phyloP scores from a whole-genome alignment of 306 rosid genomes.

The Sphenostylis stenocarpa region DNA sequence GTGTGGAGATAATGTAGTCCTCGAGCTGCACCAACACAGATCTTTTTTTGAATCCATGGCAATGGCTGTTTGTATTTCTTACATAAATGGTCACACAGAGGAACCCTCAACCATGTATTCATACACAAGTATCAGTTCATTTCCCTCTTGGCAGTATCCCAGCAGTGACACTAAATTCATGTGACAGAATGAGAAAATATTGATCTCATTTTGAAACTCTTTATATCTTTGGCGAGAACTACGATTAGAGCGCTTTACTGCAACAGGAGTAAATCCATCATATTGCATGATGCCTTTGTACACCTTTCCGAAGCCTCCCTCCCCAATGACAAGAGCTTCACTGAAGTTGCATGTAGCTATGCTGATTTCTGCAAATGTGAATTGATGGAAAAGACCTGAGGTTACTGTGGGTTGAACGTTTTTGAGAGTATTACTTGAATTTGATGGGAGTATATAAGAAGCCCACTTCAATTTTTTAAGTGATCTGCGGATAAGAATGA shows the following conservation, averaged over 20 bases:
- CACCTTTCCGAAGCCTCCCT: conserved; percentile 58
- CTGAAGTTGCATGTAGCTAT: conserved; percentile 42
- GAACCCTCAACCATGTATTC: conserved; percentile 52
- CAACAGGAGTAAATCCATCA: conserved; percentile 32
- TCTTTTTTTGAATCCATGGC: conserved; percentile 45
- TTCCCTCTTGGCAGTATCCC: conserved; percentile 49
- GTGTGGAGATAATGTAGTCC: conserved; percentile 61
- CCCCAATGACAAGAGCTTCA: conserved; percentile 41
- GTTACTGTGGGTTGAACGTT: conserved; percentile 16
- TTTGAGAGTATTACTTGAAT: neutral
- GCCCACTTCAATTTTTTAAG: conserved; percentile 1
- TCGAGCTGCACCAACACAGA: conserved; percentile 55
- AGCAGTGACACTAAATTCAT: conserved; percentile 42
- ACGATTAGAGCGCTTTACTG: conserved; percentile 46
- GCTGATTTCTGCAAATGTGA: conserved; percentile 43
- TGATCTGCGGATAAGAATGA: conserved; percentile 1
- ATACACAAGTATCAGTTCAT: conserved; percentile 51
- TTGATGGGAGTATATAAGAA: neutral
- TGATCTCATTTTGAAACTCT: conserved; percentile 50
- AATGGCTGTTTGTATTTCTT: conserved; percentile 29
- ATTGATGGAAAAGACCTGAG: conserved; percentile 28
- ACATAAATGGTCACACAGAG: conserved; percentile 52
- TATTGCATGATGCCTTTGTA: conserved; percentile 39
- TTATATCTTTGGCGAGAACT: conserved; percentile 42
- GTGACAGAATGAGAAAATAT: conserved; percentile 37